These are phyloP conservation scores for Acidiella bohemica DNA, from an alignment of 495 filamentous ascomycete genomes.

Conservation along the genomic window DNA sequence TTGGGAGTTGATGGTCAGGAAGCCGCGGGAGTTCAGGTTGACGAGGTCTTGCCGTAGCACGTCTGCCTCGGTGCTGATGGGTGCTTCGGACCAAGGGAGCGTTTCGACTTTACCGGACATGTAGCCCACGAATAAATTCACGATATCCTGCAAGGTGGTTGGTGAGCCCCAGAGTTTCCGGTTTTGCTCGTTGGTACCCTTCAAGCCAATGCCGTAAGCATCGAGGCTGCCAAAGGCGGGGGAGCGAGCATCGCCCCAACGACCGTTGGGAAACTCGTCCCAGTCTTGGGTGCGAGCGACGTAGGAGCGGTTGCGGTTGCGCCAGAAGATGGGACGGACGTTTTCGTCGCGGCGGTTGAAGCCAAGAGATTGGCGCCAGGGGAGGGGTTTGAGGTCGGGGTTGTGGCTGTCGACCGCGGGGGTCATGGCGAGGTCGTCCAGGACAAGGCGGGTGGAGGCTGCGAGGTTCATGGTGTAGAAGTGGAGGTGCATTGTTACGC, in stretches of 20 bases:
- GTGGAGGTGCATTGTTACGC: constrained; percentile 70
- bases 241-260: constrained; percentile 95
- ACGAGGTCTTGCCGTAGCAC: constrained; percentile 63
- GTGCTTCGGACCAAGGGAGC: constrained; percentile 88
- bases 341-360: constrained; percentile 82
- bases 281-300: constrained; percentile 91
- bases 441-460: constrained; percentile 81
- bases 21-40: constrained; percentile 66
- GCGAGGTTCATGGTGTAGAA: constrained; percentile 99
- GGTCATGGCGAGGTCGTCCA: constrained; percentile 72
- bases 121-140: constrained; percentile 70
- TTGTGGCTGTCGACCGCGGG: constrained; percentile 49
- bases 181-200: constrained; percentile 95
- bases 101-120: constrained; percentile 64
- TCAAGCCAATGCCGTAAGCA: constrained; percentile 85
- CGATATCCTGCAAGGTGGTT: constrained; percentile 61
- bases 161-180: constrained; percentile 91
- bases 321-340: constrained; percentile 98
- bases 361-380: constrained; percentile 88
- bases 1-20: constrained; percentile 96
- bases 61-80: constrained; percentile 68
- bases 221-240: constrained; percentile 96
- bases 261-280: constrained; percentile 98
- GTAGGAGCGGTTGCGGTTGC: constrained; percentile 91
- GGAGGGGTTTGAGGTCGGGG: constrained; percentile 69